These are phyloP conservation scores for Phytophthora quininea DNA, from an alignment of 352 stramenopile species.

Conservation along the genomic window DNA sequence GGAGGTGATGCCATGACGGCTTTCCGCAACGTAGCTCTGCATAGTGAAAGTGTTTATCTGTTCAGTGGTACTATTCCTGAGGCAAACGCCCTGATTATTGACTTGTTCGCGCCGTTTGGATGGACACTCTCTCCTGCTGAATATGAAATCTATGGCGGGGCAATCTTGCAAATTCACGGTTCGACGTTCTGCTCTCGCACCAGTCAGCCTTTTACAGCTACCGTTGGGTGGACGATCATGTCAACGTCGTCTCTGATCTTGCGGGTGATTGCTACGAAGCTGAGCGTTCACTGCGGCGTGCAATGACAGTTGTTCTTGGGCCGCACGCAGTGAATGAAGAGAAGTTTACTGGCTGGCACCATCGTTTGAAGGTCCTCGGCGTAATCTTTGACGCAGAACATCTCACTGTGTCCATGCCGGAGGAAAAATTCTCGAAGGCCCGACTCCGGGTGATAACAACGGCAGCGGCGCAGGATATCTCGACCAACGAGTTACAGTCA, in stretches of 20 bases:
- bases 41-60: slow-evolving; percentile 4
- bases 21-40: slow-evolving; percentile 11
- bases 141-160: slow-evolving; percentile 13
- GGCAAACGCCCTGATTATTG: slow-evolving; percentile 14
- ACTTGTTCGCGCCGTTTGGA: slow-evolving; percentile 13
- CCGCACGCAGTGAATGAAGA: slow-evolving; percentile 16
- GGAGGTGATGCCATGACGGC: slow-evolving; percentile 7
- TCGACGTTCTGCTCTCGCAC: background rate
- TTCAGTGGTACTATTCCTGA: slow-evolving; percentile 4
- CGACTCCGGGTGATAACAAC: background rate
- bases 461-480: too few species aligned
- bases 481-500: too few species aligned
- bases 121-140: slow-evolving; percentile 11
- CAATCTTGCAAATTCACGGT: slow-evolving; percentile 10
- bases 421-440: slow-evolving; percentile 1
- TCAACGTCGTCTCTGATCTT: slow-evolving; percentile 5
- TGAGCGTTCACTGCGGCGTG: slow-evolving; percentile 6
- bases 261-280: background rate
- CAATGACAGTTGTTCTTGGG: slow-evolving; percentile 9
- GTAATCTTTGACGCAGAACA: slow-evolving; percentile 10
- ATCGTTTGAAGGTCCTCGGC: slow-evolving; percentile 9
- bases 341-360: slow-evolving; percentile 15
- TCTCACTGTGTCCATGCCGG: slow-evolving; percentile 3
- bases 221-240: slow-evolving; percentile 28
- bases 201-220: slow-evolving; percentile 4